Percentiles rank a stretch among this genome's conserved stretches.
These are phyloP conservation scores for Paraglomus occultum DNA, from an alignment of 192 early-diverging fungal species.

Conservation along the genomic window DNA sequence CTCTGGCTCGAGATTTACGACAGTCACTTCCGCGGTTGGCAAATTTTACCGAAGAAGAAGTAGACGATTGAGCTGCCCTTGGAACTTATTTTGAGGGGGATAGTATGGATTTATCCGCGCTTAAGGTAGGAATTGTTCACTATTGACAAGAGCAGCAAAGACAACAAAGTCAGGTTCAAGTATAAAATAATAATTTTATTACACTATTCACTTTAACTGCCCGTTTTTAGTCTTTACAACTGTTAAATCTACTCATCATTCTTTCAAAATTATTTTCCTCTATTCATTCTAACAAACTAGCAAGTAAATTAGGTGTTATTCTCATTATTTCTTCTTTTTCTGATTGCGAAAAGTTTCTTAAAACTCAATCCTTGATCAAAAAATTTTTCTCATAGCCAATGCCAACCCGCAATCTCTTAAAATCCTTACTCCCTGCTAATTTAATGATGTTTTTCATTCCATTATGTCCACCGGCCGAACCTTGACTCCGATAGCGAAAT, in stretches of 20 bases:
- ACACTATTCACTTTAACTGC: too few relatives aligned
- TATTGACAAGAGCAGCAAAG: too few relatives aligned
- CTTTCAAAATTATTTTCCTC: slow-evolving; percentile 7
- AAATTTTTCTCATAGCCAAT: slow-evolving; percentile 2
- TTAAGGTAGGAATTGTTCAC: too few relatives aligned
- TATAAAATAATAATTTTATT: too few relatives aligned
- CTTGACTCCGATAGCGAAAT: slow-evolving; percentile 9
- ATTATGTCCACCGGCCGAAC: slow-evolving; percentile 5
- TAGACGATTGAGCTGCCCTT: too few relatives aligned
- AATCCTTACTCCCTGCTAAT: neutral
- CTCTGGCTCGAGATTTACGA: too few relatives aligned
- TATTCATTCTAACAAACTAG: slow-evolving; percentile 18
- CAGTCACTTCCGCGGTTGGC: too few relatives aligned
- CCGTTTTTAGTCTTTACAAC: too few relatives aligned
- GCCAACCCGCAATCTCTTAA: slow-evolving; percentile 4
- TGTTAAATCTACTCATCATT: slow-evolving; percentile 12
- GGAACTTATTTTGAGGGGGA: too few relatives aligned
- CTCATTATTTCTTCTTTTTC: slow-evolving; percentile 5
- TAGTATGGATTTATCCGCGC: too few relatives aligned
- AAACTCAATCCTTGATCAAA: slow-evolving; percentile 12
- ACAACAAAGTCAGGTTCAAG: too few relatives aligned
- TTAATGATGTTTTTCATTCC: slow-evolving; percentile 14
- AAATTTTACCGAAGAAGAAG: too few relatives aligned
- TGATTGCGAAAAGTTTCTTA: neutral
- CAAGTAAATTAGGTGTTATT: slow-evolving; percentile 9